Base-by-base conservation (phyloP, 169 alveolate species). In the Plasmodium inui region DNA sequence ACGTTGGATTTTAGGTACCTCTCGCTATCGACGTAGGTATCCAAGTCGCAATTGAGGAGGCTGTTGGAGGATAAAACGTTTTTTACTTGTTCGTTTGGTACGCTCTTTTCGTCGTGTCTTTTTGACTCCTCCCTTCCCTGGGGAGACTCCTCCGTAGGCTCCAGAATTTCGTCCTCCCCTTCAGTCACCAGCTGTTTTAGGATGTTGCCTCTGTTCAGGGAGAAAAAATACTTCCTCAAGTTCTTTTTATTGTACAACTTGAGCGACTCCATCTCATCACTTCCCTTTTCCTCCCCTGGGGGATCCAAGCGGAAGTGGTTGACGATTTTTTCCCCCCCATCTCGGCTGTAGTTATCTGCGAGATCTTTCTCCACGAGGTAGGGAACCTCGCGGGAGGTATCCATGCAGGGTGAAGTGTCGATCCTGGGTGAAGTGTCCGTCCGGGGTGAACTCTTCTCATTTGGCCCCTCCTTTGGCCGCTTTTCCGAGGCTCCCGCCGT, bases 191-290 rank as follows among this genome's bases (percentile, higher is more conserved):
- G 39, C 85, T 91, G 95, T 19, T 91, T 91, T 14, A 91, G 67
- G 32, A 91, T 91, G 39, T 91, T 91, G 7, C 95, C 95, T 57
- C 82, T 71, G 39, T 91, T 55, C 6, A 91, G 76, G 12, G 95
- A 74, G 6, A 82, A 82, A 32, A 91, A 91, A 91, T 91, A 91
- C 50, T 91, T 91, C 14, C 72, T 82, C 17, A 91, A 72, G 71
- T 91, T 91, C 26, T 91, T 91, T 46, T 72, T 91, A 32, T 91
- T 91, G 76, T 91, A 91, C 50, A 91, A 61, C n/a, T 91, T 91
- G 14, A 91, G 85, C 3, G 85, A 3, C 44, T 91, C 86, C 70
- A 79, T 39, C 12, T 79, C 26, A n/a, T 61, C 22, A 10, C 39
- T 53, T 26, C 7, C 34, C 9, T 76, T 78, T 0, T 79, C 71